Percentiles rank a stretch among this genome's conserved stretches.
Conservation (phyloP, 116 monocot species). For the Posidonia oceanica region DNA sequence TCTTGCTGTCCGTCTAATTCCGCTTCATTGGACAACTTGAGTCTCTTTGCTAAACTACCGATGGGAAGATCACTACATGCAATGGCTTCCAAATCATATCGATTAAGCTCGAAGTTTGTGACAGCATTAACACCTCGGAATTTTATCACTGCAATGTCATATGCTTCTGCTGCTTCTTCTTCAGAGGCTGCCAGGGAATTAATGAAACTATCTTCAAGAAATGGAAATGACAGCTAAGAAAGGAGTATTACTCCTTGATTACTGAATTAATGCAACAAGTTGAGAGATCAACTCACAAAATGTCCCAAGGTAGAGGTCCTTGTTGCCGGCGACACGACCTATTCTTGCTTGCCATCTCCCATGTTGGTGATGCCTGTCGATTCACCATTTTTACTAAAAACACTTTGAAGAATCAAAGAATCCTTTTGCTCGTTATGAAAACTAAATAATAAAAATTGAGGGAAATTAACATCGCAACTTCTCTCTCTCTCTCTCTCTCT, state of each 20-base stretch:
- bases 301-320: constrained; percentile 91
- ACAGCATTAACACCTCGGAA: constrained; percentile 74
- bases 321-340: constrained; percentile 86
- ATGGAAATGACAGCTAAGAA: no score
- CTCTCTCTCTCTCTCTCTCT: no score
- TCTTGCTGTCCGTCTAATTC: no score
- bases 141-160: constrained; percentile 89
- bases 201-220: neutral
- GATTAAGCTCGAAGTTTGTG: constrained; percentile 66
- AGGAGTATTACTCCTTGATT: no score
- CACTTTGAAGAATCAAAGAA: no score
- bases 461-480: neutral
- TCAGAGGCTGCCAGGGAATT: constrained; percentile 42
- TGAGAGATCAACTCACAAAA: constrained; percentile 37
- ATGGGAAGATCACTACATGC: no score
- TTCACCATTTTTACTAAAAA: neutral
- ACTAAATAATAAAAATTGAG: neutral
- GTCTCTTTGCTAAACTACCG: no score
- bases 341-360: no score
- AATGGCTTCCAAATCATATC: constrained; percentile 71
- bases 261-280: no score
- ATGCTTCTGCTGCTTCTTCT: constrained; percentile 91
- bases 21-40: no score
- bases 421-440: no score
- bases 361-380: constrained; percentile 80